Percentiles rank a stretch among this genome's conserved stretches.
Evolutionary conservation across 202 grass and related monocot species (phyloP).

Genomic region (Schoenoplectus triqueter): DNA sequence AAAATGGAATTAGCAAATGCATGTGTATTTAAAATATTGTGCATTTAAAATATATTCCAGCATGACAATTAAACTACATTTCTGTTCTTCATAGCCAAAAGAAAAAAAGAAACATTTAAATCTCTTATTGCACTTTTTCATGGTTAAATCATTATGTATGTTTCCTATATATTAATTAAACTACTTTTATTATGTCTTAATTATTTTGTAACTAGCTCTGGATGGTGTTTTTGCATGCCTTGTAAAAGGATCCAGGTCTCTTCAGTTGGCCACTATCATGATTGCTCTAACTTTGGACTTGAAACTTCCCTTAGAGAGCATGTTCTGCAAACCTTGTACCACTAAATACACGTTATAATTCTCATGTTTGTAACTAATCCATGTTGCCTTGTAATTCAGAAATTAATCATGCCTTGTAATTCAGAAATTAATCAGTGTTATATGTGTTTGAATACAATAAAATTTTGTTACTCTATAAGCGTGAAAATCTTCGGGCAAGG

Average conservation of each 20-base stretch:
- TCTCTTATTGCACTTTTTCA: too few species aligned
- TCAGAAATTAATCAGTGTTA: too few species aligned
- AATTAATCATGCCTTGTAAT: not conserved
- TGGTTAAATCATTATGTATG: too few species aligned
- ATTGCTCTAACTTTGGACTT: not conserved
- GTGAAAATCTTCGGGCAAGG: not conserved
- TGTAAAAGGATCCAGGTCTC: not conserved
- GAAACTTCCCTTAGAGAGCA: slow-evolving; percentile 26
- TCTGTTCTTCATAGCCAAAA: too few species aligned
- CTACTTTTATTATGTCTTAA: not conserved
- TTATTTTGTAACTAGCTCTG: not conserved
- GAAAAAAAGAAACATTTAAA: too few species aligned
- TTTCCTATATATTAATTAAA: too few species aligned
- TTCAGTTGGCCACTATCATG: not conserved
- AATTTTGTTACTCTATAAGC: not conserved
- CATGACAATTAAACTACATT: too few species aligned
- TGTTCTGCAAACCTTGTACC: not conserved
- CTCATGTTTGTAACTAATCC: not conserved
- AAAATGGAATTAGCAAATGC: too few species aligned
- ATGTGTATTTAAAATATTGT: too few species aligned
- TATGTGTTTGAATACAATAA: not conserved
- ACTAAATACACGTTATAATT: not conserved
- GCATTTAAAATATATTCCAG: too few species aligned
- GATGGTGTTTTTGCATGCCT: slow-evolving; percentile 11
- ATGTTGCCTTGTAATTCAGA: not conserved